A percentile compares a stretch with the other conserved stretches of the same genome.
These are phyloP conservation scores for Symbiodinium natans DNA, from an alignment of 73 alveolate genomes.

Conservation along the genomic window DNA sequence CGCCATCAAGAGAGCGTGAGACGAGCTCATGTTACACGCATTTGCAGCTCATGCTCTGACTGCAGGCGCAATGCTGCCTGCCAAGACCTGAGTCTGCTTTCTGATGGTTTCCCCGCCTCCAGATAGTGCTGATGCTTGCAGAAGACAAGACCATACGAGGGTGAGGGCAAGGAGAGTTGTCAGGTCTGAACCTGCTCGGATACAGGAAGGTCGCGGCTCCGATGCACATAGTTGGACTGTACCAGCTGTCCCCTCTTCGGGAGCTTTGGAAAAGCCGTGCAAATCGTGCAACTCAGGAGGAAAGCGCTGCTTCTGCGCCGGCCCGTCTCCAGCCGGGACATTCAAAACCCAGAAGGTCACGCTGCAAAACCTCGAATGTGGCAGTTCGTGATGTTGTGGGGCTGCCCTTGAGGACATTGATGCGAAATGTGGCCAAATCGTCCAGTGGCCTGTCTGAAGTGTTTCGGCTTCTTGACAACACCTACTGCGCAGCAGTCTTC, in stretches of 20 bases:
- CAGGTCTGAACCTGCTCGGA: neutral
- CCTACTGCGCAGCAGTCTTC: neutral
- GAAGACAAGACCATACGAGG: too few species aligned
- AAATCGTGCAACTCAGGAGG: neutral
- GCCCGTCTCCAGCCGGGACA: slow-evolving; percentile 15
- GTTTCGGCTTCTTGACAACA: neutral
- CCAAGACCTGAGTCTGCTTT: neutral
- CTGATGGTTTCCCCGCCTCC: neutral
- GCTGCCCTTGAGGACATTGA: neutral
- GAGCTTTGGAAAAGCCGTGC: neutral
- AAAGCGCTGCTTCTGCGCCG: slow-evolving; percentile 54
- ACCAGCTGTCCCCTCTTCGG: neutral
- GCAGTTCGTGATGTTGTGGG: too few species aligned
- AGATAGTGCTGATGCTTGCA: too few species aligned
- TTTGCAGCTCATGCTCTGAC: too few species aligned
- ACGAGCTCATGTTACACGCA: too few species aligned
- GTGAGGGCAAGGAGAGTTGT: neutral
- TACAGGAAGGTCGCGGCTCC: neutral
- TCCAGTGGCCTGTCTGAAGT: neutral
- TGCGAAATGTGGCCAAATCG: neutral
- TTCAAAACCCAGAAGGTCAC: slow-evolving; percentile 36
- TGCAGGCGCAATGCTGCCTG: neutral
- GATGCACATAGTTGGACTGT: neutral
- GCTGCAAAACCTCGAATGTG: too few species aligned
- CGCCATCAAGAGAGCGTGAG: too few species aligned